Conservation (phyloP, 2,329 filamentous ascomycete species). For the Exophiala phaeomuriformis region DNA sequence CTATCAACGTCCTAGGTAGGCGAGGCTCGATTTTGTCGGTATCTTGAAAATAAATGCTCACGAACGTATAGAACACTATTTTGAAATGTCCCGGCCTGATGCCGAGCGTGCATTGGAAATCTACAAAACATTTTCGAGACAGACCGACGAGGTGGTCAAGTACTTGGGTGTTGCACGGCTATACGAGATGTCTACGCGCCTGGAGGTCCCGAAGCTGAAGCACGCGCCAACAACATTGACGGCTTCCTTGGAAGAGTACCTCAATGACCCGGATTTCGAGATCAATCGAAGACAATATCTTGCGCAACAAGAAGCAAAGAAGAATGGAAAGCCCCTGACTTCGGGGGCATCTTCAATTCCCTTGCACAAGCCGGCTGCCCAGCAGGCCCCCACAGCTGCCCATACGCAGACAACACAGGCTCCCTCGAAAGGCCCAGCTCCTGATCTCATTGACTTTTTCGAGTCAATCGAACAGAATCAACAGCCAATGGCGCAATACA, state of each 20-base stretch:
- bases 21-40: slow-evolving; percentile 14
- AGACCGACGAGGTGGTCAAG: slow-evolving; percentile 87
- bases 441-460: slow-evolving; percentile 89
- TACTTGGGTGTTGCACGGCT: slow-evolving; percentile 81
- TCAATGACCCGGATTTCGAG: slow-evolving; percentile 92
- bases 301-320: slow-evolving; percentile 67
- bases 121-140: slow-evolving; percentile 83
- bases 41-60: slow-evolving; percentile 15
- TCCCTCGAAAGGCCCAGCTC: slow-evolving; percentile 38
- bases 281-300: slow-evolving; percentile 86
- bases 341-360: slow-evolving; percentile 18
- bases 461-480: slow-evolving; percentile 88
- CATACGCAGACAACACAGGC: slow-evolving; percentile 29
- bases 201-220: slow-evolving; percentile 94
- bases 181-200: slow-evolving; percentile 82
- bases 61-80: slow-evolving; percentile 68
- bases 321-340: slow-evolving; percentile 33
- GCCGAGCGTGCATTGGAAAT: slow-evolving; percentile 86
- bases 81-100: slow-evolving; percentile 93
- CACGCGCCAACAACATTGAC: slow-evolving; percentile 90
- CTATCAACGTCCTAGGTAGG: slow-evolving; percentile 91
- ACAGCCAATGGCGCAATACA: slow-evolving; percentile 54
- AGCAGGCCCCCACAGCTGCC: slow-evolving; percentile 21
- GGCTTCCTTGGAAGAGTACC: slow-evolving; percentile 83
- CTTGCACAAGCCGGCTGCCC: slow-evolving; percentile 29